Evolutionary conservation across 2,329 filamentous ascomycete species (phyloP).

Genomic region (Neonectria coccinea): DNA sequence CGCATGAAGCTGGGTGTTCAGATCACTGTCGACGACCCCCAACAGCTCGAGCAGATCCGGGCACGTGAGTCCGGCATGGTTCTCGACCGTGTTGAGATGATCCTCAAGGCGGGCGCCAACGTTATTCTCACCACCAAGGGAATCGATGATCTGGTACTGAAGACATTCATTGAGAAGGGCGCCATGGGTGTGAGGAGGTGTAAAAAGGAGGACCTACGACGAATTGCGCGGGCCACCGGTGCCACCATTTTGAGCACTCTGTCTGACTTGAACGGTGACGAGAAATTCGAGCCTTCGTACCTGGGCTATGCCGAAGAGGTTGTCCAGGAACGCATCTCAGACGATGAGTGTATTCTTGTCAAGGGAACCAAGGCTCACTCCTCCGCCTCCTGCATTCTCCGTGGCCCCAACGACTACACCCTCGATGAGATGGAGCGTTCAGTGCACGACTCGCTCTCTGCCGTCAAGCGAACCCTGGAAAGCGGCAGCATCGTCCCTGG

Average conservation of each 20-base stretch:
- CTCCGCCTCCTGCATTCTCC: conserved; percentile 94
- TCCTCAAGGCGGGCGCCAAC: conserved; percentile 96
- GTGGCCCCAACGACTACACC: conserved; percentile 94
- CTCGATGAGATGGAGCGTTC: conserved; percentile 99
- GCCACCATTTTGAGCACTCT: conserved; percentile 93
- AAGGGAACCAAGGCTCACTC: conserved; percentile 96
- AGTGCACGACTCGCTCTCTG: conserved; percentile 94
- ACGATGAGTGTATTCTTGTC: conserved; percentile 97
- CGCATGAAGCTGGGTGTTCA: conserved; percentile 99
- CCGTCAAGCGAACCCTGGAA: conserved; percentile 96
- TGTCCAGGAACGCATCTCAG: conserved; percentile 97
- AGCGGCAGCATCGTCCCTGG: conserved; percentile 97
- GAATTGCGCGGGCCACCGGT: conserved; percentile 95
- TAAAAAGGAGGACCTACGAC: conserved; percentile 97
- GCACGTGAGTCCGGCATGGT: conserved; percentile 93
- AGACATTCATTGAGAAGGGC: conserved; percentile 93
- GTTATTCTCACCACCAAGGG: conserved; percentile 98
- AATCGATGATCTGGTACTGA: conserved; percentile 95
- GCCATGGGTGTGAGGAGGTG: conserved; percentile 96
- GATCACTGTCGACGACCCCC: conserved; percentile 96
- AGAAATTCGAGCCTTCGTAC: conserved; percentile 92
- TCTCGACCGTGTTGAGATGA: conserved; percentile 94
- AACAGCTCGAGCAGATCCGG: conserved; percentile 97
- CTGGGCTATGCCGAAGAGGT: conserved; percentile 95
- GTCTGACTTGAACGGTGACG: conserved; percentile 96